Conservation (phyloP, 176 grass and related monocot genomes). For the Juncus effusus region DNA sequence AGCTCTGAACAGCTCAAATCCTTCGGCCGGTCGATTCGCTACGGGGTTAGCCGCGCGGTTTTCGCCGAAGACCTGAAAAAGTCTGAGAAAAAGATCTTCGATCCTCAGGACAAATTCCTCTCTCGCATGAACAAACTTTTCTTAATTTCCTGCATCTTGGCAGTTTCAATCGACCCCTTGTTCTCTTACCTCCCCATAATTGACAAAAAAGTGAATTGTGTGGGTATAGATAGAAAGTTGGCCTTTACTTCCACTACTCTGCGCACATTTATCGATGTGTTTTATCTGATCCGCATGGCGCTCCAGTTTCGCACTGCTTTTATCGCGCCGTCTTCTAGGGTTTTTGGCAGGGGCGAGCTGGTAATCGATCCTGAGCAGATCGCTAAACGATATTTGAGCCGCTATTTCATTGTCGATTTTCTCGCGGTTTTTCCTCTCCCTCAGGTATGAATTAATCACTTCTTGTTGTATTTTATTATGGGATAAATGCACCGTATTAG, state of each 20-base stretch:
- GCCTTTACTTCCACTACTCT: too few species aligned
- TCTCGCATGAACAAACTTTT: conserved; percentile 63
- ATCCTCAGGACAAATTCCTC: conserved; percentile 74
- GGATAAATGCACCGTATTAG: too few species aligned
- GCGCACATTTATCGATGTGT: too few species aligned
- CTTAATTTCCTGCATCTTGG: conserved; percentile 61
- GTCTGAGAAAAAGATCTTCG: conserved; percentile 61
- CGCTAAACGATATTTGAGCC: conserved; percentile 55
- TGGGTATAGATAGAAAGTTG: too few species aligned
- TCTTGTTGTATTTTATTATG: too few species aligned
- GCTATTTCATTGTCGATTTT: conserved; percentile 80
- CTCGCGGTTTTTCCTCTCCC: conserved; percentile 63
- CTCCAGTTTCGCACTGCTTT: conserved; percentile 92
- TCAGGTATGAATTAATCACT: conserved; percentile 38
- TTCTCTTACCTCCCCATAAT: conserved; percentile 70
- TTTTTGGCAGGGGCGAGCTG: conserved; percentile 89
- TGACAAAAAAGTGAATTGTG: conserved; percentile 43
- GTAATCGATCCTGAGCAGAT: conserved; percentile 77
- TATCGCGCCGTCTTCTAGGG: conserved; percentile 76
- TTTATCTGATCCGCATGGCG: conserved; percentile 68
- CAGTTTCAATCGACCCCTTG: conserved; percentile 76
- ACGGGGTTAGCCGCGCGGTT: conserved; percentile 66
- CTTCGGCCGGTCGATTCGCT: conserved; percentile 65
- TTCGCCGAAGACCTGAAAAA: conserved; percentile 90
- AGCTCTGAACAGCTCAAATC: conserved; percentile 63